These are phyloP conservation scores for Coelastrella sp. DNA, from an alignment of 139 green algal species.

Conservation along the genomic window DNA sequence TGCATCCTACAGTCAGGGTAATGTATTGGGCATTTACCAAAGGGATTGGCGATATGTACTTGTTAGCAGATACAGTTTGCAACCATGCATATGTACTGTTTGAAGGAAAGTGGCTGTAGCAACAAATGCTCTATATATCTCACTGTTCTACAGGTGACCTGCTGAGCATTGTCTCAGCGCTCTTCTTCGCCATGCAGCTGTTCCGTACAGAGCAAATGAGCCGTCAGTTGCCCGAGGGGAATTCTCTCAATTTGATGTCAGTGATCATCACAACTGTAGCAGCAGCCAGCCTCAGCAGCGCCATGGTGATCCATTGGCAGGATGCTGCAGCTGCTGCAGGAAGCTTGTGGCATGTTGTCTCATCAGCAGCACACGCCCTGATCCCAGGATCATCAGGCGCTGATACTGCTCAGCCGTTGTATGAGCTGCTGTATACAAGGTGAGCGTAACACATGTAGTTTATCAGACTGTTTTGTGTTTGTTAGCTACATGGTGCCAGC, in stretches of 20 bases:
- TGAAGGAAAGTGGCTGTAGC: too few species aligned
- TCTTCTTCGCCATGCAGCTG: slow-evolving; percentile 83
- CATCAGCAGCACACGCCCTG: slow-evolving; percentile 27
- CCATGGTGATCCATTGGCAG: slow-evolving; percentile 19
- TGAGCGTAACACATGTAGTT: too few species aligned
- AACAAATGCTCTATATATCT: too few species aligned
- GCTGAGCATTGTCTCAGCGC: slow-evolving; percentile 72
- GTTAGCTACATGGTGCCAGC: too few species aligned
- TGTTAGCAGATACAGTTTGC: too few species aligned
- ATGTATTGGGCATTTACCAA: too few species aligned
- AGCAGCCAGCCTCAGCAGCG: slow-evolving; percentile 27
- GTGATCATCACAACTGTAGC: slow-evolving; percentile 63
- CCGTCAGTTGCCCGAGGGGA: slow-evolving; percentile 45
- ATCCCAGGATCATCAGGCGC: not conserved
- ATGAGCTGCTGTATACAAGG: slow-evolving; percentile 15
- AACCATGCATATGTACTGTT: too few species aligned
- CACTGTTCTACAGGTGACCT: slow-evolving; percentile 74
- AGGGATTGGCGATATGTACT: too few species aligned
- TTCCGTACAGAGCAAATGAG: slow-evolving; percentile 68
- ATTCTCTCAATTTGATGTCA: slow-evolving; percentile 59
- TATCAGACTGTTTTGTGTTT: too few species aligned
- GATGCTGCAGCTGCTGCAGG: slow-evolving; percentile 2
- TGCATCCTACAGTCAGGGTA: too few species aligned
- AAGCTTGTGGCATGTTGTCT: not conserved
- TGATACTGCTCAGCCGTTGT: not conserved